A percentile compares a stretch with the other conserved stretches of the same genome.
These are phyloP conservation scores for Penicillium palitans DNA, from an alignment of 2,329 filamentous ascomycete species.

Conservation along the genomic window DNA sequence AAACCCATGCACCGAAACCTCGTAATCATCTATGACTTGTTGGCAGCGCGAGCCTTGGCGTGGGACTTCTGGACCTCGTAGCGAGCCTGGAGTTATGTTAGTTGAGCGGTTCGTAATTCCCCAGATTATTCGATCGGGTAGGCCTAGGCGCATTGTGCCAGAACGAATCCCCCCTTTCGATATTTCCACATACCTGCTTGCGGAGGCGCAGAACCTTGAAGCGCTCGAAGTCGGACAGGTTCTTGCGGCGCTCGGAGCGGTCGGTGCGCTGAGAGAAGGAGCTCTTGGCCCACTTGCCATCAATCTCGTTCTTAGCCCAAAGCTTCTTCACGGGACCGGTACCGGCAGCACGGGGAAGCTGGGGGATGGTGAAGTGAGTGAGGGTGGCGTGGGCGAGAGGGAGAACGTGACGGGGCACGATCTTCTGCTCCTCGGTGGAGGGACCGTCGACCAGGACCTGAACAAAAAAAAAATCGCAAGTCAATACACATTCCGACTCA, in stretches of 20 bases:
- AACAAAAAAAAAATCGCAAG: conserved; percentile 28
- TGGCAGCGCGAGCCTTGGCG: conserved; percentile 85
- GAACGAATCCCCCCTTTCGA: background rate
- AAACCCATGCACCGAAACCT: conserved; percentile 46
- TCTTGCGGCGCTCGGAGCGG: conserved; percentile 81
- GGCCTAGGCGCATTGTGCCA: conserved; percentile 2
- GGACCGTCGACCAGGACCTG: conserved; percentile 97
- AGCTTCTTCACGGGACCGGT: conserved; percentile 78
- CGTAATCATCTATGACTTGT: conserved; percentile 56
- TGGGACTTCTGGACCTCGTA: conserved; percentile 97
- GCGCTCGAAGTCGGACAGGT: conserved; percentile 96
- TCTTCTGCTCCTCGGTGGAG: conserved; percentile 73
- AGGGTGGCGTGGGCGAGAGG: conserved; percentile 81
- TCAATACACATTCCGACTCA: conserved; percentile 20
- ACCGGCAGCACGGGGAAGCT: conserved; percentile 81
- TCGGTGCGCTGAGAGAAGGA: conserved; percentile 92
- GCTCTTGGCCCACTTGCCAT: conserved; percentile 88
- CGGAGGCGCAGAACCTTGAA: conserved; percentile 99
- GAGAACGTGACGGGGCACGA: conserved; percentile 83
- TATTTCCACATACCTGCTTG: conserved; percentile 76
- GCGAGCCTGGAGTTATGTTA: conserved; percentile 58
- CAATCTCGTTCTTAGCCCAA: conserved; percentile 90
- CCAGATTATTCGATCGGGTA: background rate
- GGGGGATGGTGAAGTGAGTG: conserved; percentile 82
- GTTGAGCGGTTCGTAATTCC: conserved; percentile 14